Base-by-base conservation (phyloP, 2,329 filamentous ascomycete genomes). In the Cercospora sp. region DNA sequence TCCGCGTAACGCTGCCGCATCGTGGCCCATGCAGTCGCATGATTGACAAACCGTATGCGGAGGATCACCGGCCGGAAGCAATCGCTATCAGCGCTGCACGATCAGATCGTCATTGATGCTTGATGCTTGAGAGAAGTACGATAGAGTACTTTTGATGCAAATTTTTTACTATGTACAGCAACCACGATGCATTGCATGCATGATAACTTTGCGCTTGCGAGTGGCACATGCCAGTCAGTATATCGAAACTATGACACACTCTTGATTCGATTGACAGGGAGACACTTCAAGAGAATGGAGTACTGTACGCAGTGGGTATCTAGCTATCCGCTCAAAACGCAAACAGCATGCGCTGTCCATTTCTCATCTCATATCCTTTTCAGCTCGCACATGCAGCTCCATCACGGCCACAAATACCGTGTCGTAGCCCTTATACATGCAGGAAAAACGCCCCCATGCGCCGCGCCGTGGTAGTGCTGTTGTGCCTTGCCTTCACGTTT, bases 401-500 rank as follows among this genome's bases (percentile, higher is more conserved):
- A 49, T 30, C 45, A 28, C 37, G n/a, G 34, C 57, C 21, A n/a
- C 24, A 18, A 63, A 9, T 21, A 37, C 45, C 61, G 9, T 62
- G 49, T 53, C 24, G 43, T 37, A 37, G 34, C 34, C 12, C 5
- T 12, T 5, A 37, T 37, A 37, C 34, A 37, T 13, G 34, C 34
- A 37, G 28, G 12, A 62, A 49, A 18, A n/a, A 40, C 16, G 21
- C 30, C 7, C 49, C 45, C 30, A 16, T 21, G 62, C 62, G 32
- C 62, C 62, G 30, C 62, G 62, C 62, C 49, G 51, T 64, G 62
- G 32, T 57, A 51, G 45, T 51, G 18, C 45, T 24, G 45, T 51
- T n/a, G 21, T 24, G 45, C 45, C 18, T 51, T 51, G 45, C 45
- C 34, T 24, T 26, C 18, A 13, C 18, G 18, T 26, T 7, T 21